phyloP scores from a whole-genome alignment of 208 protist species.

The Leishmania turanica region DNA sequence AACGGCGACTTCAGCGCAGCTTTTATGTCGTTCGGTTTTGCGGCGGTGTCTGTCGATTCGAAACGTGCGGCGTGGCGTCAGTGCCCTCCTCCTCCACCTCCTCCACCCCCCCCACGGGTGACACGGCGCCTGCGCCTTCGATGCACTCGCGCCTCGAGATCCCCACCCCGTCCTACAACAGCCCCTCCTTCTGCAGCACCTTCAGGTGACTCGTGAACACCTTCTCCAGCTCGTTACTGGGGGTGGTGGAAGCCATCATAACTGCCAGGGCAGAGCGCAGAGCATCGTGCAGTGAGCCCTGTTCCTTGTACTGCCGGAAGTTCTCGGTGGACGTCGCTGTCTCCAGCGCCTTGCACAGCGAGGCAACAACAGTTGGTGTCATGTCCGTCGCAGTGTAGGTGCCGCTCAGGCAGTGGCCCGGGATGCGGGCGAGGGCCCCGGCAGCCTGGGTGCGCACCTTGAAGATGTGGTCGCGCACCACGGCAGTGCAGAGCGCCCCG shows the following conservation, averaged over 20 bases:
- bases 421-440: conserved; percentile 44
- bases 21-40: neutral
- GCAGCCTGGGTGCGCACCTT: conserved; percentile 88
- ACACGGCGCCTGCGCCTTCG: neutral
- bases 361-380: conserved; percentile 45
- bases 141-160: neutral
- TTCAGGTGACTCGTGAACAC: conserved; percentile 51
- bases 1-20: neutral
- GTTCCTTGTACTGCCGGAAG: conserved; percentile 71
- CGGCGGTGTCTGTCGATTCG: neutral
- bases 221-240: conserved; percentile 58
- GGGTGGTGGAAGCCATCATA: conserved; percentile 53
- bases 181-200: conserved; percentile 45
- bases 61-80: neutral
- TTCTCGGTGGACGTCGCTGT: conserved; percentile 51
- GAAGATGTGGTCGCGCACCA: conserved; percentile 70
- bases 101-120: no score
- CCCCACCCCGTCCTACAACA: conserved; percentile 36
- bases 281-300: conserved; percentile 50
- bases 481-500: conserved; percentile 46
- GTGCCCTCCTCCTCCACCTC: neutral
- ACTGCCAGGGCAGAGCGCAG: conserved; percentile 36
- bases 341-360: conserved; percentile 67
- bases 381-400: conserved; percentile 44
- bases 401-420: conserved; percentile 28